These are phyloP conservation scores for Lophiotrema nucula DNA, from an alignment of 495 filamentous ascomycete species.

Conservation along the genomic window DNA sequence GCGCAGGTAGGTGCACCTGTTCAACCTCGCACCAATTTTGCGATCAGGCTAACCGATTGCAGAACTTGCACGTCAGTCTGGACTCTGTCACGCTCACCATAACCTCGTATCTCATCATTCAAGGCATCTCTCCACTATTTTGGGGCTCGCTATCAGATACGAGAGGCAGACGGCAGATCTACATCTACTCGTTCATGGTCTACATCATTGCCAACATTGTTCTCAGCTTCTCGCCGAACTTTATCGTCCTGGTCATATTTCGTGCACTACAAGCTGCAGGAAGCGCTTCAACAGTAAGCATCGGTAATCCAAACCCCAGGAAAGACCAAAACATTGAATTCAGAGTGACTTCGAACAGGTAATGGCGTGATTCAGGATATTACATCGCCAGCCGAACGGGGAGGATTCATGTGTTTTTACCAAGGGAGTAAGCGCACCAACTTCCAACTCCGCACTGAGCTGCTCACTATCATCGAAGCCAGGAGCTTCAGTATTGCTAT, in stretches of 20 bases:
- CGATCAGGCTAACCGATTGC: background rate
- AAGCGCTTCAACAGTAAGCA: slow-evolving; percentile 31
- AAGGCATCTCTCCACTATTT: slow-evolving; percentile 49
- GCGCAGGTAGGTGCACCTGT: slow-evolving; percentile 9
- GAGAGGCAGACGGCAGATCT: slow-evolving; percentile 46
- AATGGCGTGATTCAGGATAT: slow-evolving; percentile 21
- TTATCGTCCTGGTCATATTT: slow-evolving; percentile 18
- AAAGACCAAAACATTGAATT: too few species aligned
- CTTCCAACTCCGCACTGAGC: too few species aligned
- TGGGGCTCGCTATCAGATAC: slow-evolving; percentile 49
- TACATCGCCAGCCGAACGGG: background rate
- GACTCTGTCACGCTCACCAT: slow-evolving; percentile 7
- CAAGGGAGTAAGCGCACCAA: too few species aligned
- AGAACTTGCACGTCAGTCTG: slow-evolving; percentile 10
- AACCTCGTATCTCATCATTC: slow-evolving; percentile 46
- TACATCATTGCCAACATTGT: slow-evolving; percentile 39
- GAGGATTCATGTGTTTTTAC: slow-evolving; percentile 3
- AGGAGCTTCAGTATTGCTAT: background rate
- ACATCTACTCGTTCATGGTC: slow-evolving; percentile 45
- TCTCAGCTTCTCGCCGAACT: slow-evolving; percentile 15
- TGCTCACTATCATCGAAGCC: too few species aligned
- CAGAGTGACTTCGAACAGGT: slow-evolving; percentile 31
- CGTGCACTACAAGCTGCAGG: slow-evolving; percentile 20
- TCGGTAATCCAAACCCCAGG: slow-evolving; percentile 33
- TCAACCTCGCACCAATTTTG: background rate